phyloP scores from a whole-genome alignment of 192 early-diverging fungal species.

The Coemansia pectinata region DNA sequence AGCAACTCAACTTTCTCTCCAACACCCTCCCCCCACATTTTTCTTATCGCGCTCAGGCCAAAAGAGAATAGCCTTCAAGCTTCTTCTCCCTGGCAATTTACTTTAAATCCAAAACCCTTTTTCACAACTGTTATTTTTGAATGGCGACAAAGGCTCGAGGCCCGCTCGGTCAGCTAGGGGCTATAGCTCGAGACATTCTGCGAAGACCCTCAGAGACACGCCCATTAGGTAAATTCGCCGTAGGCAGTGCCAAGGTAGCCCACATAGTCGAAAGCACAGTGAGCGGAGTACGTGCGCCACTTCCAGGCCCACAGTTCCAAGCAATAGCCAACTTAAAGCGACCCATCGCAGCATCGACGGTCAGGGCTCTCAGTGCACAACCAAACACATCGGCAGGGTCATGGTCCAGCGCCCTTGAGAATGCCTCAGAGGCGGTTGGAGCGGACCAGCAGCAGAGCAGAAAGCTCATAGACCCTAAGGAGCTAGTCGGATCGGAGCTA shows the following conservation, averaged over 20 bases:
- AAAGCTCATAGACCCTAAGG: constrained; percentile 26
- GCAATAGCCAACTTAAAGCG: constrained; percentile 23
- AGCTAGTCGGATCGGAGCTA: constrained; percentile 84
- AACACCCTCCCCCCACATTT: not conserved
- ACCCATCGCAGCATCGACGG: constrained; percentile 26
- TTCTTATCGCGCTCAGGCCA: not conserved
- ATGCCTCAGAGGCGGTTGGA: constrained; percentile 32
- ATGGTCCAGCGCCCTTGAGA: constrained; percentile 31
- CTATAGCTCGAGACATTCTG: constrained; percentile 26
- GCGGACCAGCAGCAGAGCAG: constrained; percentile 11
- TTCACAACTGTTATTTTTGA: not conserved
- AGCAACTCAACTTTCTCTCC: not conserved
- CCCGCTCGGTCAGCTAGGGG: constrained; percentile 37
- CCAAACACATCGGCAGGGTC: not conserved
- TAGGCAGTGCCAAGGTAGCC: constrained; percentile 40
- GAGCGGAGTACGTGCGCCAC: constrained; percentile 36
- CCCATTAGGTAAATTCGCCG: constrained; percentile 43
- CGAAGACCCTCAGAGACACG: constrained; percentile 31
- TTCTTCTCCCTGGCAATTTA: not conserved
- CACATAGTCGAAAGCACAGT: constrained; percentile 41
- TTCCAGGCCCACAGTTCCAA: constrained; percentile 29
- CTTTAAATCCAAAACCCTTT: not conserved
- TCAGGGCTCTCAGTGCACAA: constrained; percentile 9
- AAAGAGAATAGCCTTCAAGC: not conserved
- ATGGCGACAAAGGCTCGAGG: constrained; percentile 44